Conservation (phyloP, 805 yeast species). For the Candida glaebosa region DNA sequence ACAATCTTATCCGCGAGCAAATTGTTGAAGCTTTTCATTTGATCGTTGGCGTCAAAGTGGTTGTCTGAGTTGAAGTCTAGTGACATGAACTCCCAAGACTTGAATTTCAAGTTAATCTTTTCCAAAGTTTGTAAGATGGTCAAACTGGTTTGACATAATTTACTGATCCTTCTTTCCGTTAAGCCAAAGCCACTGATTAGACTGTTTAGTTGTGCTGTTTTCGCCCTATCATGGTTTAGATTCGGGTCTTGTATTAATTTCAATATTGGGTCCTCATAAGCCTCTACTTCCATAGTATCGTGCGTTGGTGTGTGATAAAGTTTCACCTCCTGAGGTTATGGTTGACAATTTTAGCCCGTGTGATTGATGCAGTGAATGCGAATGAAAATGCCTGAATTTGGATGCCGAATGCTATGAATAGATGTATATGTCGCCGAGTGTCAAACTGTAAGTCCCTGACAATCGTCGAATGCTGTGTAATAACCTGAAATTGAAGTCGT, state of each 20-base stretch:
- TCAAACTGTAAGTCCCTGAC: no score
- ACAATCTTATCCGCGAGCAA: constrained; percentile 55
- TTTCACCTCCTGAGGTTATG: no score
- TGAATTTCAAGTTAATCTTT: constrained; percentile 42
- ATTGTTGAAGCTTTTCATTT: constrained; percentile 41
- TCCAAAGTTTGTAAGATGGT: constrained; percentile 49
- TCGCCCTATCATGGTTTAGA: constrained; percentile 39
- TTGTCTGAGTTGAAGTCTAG: constrained; percentile 45
- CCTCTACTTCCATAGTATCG: constrained; percentile 17
- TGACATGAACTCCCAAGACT: constrained; percentile 55
- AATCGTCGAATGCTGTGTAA: no score
- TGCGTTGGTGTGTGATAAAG: no score
- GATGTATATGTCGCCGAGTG: no score
- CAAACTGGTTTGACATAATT: constrained; percentile 46
- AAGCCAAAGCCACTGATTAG: constrained; percentile 43
- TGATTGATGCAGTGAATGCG: no score
- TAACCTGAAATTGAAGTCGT: no score
- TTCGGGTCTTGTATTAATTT: constrained; percentile 47
- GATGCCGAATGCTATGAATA: no score
- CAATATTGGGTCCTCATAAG: constrained; percentile 48
- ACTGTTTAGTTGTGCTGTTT: constrained; percentile 36
- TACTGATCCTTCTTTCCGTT: constrained; percentile 41
- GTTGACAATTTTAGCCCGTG: no score
- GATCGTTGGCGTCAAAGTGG: constrained; percentile 26
- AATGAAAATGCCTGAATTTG: no score